phyloP scores from a whole-genome alignment of 1,284 basidiomycete genomes.

The Sanguinoderma infundibulare region DNA sequence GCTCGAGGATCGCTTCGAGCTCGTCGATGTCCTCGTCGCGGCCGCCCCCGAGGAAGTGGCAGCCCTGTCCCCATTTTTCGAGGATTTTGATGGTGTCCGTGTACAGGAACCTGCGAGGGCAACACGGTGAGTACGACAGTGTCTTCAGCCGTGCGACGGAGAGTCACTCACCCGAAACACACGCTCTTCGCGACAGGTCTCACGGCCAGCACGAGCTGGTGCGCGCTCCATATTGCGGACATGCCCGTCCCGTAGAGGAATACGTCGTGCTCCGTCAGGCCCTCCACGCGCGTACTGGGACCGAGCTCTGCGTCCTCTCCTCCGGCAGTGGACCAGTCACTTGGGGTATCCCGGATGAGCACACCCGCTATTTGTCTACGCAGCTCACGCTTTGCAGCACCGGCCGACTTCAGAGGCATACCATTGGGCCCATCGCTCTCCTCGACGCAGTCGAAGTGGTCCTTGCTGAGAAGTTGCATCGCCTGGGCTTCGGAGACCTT shows the following conservation, averaged over 20 bases:
- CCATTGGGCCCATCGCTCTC: slow-evolving; percentile 98
- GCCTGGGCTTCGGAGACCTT: slow-evolving; percentile 15
- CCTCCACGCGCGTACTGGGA: slow-evolving; percentile 61
- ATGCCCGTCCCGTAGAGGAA: slow-evolving; percentile 90
- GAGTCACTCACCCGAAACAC: slow-evolving; percentile 88
- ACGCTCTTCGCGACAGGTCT: slow-evolving; percentile 78
- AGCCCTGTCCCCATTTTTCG: slow-evolving; percentile 97
- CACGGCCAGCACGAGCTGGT: slow-evolving; percentile 68
- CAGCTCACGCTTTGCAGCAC: slow-evolving; percentile 85
- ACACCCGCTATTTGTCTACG: slow-evolving; percentile 91
- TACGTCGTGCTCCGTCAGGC: slow-evolving; percentile 84
- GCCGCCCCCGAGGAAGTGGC: slow-evolving; percentile 89
- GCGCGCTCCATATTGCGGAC: slow-evolving; percentile 92
- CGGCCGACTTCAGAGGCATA: slow-evolving; percentile 75
- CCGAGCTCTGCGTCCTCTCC: slow-evolving; percentile 52
- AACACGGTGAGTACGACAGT: neutral
- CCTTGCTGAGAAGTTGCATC: slow-evolving; percentile 46
- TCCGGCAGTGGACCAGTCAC: slow-evolving; percentile 48
- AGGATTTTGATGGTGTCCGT: slow-evolving; percentile 97
- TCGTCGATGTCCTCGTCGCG: slow-evolving; percentile 78
- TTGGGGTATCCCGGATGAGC: slow-evolving; percentile 61
- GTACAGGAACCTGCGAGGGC: slow-evolving; percentile 93
- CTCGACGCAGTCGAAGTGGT: slow-evolving; percentile 76
- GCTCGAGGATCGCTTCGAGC: slow-evolving; percentile 68
- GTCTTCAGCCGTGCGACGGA: no score